Conservation (phyloP, 148 eudicot species). For the Amaranthus cruentus region DNA sequence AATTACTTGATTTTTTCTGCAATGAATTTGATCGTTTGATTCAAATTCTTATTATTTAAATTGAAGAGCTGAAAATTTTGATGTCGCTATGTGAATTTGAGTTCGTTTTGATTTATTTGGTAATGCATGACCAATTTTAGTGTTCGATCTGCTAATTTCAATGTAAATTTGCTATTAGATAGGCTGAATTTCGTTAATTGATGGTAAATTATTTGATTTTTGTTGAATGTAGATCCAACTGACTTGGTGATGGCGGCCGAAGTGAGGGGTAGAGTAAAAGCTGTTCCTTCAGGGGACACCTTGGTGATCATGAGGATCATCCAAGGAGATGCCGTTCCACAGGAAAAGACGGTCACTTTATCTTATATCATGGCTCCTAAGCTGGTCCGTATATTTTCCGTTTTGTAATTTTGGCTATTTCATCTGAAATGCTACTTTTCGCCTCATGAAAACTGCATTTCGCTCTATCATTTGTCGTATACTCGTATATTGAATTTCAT, state of each 20-base stretch:
- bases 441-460: no score
- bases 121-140: slow-evolving; percentile 16
- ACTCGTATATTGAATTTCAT: no score
- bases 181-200: not conserved
- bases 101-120: not conserved
- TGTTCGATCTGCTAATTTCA: slow-evolving; percentile 14
- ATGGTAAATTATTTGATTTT: not conserved
- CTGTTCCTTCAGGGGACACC: slow-evolving; percentile 89
- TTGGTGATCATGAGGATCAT: slow-evolving; percentile 72
- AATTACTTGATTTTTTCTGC: no score
- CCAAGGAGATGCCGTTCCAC: slow-evolving; percentile 61
- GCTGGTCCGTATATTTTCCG: slow-evolving; percentile 44
- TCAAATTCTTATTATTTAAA: not conserved
- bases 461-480: no score
- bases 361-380: slow-evolving; percentile 77
- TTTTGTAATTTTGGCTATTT: not conserved
- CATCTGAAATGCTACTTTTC: no score
- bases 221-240: slow-evolving; percentile 23
- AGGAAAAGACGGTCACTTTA: slow-evolving; percentile 80
- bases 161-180: not conserved
- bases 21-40: not conserved
- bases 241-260: slow-evolving; percentile 55
- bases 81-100: not conserved
- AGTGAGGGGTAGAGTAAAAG: slow-evolving; percentile 83
- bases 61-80: not conserved